These are phyloP conservation scores for Retiboletus flavoniger DNA, from an alignment of 1,284 basidiomycete genomes.

Conservation along the genomic window DNA sequence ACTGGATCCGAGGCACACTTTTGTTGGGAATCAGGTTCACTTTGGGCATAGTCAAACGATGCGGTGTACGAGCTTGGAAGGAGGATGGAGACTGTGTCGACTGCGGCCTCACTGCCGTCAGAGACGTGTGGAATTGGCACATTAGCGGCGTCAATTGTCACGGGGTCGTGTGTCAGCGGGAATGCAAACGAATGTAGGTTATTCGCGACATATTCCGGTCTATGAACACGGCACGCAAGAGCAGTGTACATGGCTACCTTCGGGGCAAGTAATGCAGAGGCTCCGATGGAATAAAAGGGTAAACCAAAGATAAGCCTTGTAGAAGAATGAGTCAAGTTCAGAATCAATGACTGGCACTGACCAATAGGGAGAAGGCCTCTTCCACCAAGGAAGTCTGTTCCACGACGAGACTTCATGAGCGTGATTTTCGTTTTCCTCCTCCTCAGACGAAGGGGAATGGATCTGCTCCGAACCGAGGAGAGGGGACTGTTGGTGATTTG, in stretches of 20 bases:
- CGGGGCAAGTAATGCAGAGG: constrained; percentile 58
- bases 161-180: background rate
- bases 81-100: background rate
- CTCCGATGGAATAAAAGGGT: constrained; percentile 54
- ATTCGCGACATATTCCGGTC: constrained; percentile 45
- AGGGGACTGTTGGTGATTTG: constrained; percentile 39
- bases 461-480: constrained; percentile 31
- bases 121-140: background rate
- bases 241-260: constrained; percentile 62
- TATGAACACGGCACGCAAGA: constrained; percentile 54
- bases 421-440: constrained; percentile 31
- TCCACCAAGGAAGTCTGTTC: constrained; percentile 61
- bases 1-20: constrained; percentile 68
- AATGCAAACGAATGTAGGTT: background rate
- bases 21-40: constrained; percentile 19
- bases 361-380: constrained; percentile 67
- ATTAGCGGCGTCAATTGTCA: background rate
- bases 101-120: background rate
- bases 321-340: background rate
- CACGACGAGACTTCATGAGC: constrained; percentile 29
- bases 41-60: background rate
- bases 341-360: constrained; percentile 24
- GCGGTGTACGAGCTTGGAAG: constrained; percentile 2
- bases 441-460: constrained; percentile 9
- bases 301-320: constrained; percentile 56